phyloP scores from a whole-genome alignment of 345 rosid species.

The Cardiospermum halicacabum region DNA sequence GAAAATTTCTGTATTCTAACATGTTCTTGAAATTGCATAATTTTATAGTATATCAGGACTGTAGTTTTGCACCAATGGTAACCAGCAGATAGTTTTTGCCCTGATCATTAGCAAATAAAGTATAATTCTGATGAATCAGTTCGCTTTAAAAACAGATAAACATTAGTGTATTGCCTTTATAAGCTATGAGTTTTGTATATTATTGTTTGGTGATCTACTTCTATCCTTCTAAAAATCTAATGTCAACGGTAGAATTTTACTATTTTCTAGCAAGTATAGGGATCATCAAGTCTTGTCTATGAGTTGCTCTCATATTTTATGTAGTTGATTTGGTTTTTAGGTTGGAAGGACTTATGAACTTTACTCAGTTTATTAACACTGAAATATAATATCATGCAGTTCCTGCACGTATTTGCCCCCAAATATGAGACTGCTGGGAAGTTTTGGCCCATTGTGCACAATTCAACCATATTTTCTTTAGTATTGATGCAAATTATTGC shows the following conservation, averaged over 20 bases:
- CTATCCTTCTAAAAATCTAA: not conserved
- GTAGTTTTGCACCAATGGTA: not conserved
- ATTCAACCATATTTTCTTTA: conserved; percentile 79
- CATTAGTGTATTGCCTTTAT: not conserved
- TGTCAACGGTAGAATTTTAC: conserved; percentile 6
- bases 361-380: conserved; percentile 11
- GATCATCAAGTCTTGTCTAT: not conserved
- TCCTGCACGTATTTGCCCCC: conserved; percentile 76
- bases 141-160: not conserved
- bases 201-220: not conserved
- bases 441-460: conserved; percentile 96
- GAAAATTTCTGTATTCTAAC: not conserved
- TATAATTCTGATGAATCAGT: not conserved
- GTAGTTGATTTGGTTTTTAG: not conserved
- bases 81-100: not conserved
- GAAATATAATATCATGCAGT: conserved; percentile 43
- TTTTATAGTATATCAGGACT: not conserved
- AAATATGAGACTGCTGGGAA: conserved; percentile 86
- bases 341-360: not conserved
- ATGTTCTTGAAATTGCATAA: not conserved
- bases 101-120: not conserved
- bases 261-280: conserved; percentile 8
- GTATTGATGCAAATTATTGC: conserved; percentile 93
- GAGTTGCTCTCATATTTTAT: not conserved
- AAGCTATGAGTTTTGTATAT: not conserved